Evolutionary conservation across 164 flowering plant genomes (phyloP).

Genomic region (Piper betle): DNA sequence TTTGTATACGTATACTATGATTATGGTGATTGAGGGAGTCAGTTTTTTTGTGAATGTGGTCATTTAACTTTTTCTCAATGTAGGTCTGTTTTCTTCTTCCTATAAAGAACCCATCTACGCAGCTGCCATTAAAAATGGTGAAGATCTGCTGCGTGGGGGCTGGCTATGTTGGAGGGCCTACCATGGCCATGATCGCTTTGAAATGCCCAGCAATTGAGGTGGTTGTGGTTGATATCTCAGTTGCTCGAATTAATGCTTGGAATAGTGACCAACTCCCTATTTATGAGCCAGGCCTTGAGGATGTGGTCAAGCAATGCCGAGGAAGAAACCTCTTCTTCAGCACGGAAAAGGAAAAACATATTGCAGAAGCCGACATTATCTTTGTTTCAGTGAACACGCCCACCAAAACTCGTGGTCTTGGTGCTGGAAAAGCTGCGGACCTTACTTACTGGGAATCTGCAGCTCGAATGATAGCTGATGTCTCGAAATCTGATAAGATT

Average conservation of each 20-base stretch:
- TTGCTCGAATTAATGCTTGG: constrained; percentile 12
- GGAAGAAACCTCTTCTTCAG: constrained; percentile 78
- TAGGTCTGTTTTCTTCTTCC: too few relatives aligned
- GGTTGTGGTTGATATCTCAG: constrained; percentile 10
- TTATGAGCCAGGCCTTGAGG: constrained; percentile 16
- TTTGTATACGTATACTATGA: too few relatives aligned
- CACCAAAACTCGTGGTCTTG: constrained; percentile 80
- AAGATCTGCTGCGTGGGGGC: constrained; percentile 17
- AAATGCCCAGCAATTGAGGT: constrained; percentile 8
- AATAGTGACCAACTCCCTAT: constrained; percentile 16
- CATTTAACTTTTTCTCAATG: too few relatives aligned
- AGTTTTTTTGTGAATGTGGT: too few relatives aligned
- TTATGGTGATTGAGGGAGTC: too few relatives aligned
- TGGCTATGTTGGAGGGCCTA: constrained; percentile 20
- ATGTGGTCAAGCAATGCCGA: constrained; percentile 5
- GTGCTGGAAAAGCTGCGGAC: constrained; percentile 93
- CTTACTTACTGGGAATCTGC: constrained; percentile 95
- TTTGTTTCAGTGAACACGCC: constrained; percentile 89
- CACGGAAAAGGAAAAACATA: constrained; percentile 82
- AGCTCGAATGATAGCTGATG: constrained; percentile 92
- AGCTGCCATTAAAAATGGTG: constrained; percentile 1
- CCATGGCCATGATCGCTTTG: constrained; percentile 15
- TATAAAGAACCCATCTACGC: too few relatives aligned
- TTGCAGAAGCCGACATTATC: constrained; percentile 75
- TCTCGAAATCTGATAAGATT: constrained; percentile 73